Conservation (phyloP, 129 eudicot species). For the Artemisia annua region DNA sequence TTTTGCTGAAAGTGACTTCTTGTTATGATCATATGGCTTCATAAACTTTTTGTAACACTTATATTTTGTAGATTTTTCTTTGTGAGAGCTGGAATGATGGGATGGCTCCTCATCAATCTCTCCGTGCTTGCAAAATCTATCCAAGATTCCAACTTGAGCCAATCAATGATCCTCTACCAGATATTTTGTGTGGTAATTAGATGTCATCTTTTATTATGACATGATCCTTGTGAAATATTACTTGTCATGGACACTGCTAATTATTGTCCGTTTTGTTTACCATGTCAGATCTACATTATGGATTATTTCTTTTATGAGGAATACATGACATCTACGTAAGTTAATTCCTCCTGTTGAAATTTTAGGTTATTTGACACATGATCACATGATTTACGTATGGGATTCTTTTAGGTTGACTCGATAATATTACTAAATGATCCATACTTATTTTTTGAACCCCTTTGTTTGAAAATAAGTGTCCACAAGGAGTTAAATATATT, state of each 20-base stretch:
- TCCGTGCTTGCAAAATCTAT: slow-evolving; percentile 77
- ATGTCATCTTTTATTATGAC: slow-evolving; percentile 14
- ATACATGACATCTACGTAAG: slow-evolving; percentile 99
- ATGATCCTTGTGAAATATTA: slow-evolving; percentile 21
- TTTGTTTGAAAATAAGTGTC: neutral
- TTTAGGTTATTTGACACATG: slow-evolving; percentile 14
- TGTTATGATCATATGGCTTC: neutral
- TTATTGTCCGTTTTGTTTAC: slow-evolving; percentile 15
- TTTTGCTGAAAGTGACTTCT: too few relatives aligned
- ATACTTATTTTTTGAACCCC: neutral
- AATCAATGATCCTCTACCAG: slow-evolving; percentile 93
- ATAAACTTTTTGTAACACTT: neutral
- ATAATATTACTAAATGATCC: neutral
- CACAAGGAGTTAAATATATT: neutral
- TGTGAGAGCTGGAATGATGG: slow-evolving; percentile 99
- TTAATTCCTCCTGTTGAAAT: slow-evolving; percentile 16
- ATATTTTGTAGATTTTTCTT: slow-evolving; percentile 77
- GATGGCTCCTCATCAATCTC: slow-evolving; percentile 97
- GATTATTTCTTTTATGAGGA: slow-evolving; percentile 89
- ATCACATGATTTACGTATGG: neutral
- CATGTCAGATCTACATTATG: slow-evolving; percentile 74
- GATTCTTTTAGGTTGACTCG: neutral
- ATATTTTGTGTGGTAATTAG: slow-evolving; percentile 70
- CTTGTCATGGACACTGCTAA: slow-evolving; percentile 15
- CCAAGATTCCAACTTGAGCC: slow-evolving; percentile 57